Evolutionary conservation across 139 green algal species (phyloP).

Genomic region (Monoraphidium neglectum): DNA sequence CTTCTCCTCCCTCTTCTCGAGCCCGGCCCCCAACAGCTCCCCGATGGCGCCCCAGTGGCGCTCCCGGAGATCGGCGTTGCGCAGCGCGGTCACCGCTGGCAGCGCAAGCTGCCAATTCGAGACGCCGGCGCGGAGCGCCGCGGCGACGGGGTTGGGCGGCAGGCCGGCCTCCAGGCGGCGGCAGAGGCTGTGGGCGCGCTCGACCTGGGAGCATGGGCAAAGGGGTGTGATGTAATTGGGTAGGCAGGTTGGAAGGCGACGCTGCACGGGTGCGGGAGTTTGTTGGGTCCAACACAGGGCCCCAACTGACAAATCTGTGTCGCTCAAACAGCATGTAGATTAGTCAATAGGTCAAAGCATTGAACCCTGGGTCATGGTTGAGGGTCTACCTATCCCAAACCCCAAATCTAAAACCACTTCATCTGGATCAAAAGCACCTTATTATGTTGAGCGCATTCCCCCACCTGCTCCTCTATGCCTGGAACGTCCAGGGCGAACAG

Average conservation of each 20-base stretch:
- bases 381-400: not conserved
- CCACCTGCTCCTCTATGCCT: conserved; percentile 70
- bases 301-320: too few species aligned
- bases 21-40: conserved; percentile 27
- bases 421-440: conserved; percentile 26
- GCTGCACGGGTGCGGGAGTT: too few species aligned
- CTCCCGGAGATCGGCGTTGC: conserved; percentile 67
- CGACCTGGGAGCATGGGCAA: too few species aligned
- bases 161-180: conserved; percentile 52
- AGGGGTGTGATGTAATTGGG: too few species aligned
- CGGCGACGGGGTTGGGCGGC: conserved; percentile 56
- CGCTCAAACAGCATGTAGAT: too few species aligned
- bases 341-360: not conserved
- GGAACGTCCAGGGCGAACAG: conserved; percentile 54
- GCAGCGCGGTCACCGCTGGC: conserved; percentile 61
- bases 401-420: not conserved
- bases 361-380: not conserved
- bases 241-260: too few species aligned
- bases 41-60: conserved; percentile 77
- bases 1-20: conserved; percentile 5
- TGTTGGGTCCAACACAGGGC: too few species aligned
- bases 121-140: conserved; percentile 35
- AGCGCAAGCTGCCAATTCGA: conserved; percentile 44
- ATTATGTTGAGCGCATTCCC: conserved; percentile 63
- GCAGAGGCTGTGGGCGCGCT: not conserved